Percentiles rank a stretch among this genome's conserved stretches.
These are phyloP conservation scores for Debaryomyces subglobosus DNA, from an alignment of 1,139 yeast genomes.

Conservation along the genomic window DNA sequence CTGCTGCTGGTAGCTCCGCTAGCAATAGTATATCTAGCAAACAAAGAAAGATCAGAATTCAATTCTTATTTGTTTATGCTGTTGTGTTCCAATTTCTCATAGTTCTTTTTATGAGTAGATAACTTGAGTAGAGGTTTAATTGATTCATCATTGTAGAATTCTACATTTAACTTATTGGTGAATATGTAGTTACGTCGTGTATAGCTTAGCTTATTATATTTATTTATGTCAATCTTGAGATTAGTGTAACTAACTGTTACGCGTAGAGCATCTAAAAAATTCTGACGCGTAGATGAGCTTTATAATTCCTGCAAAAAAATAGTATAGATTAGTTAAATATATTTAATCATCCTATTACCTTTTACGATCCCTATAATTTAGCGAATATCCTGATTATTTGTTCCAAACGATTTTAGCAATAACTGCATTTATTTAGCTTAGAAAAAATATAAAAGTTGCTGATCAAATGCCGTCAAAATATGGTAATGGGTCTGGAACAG, in stretches of 20 bases:
- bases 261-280: not conserved
- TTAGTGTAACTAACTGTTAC: not conserved
- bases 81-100: conserved; percentile 73
- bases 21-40: conserved; percentile 61
- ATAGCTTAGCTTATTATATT: conserved; percentile 1
- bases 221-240: not conserved
- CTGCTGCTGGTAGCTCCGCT: conserved; percentile 42
- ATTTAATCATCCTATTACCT: not conserved
- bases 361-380: not conserved
- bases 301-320: not conserved
- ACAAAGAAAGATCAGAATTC: conserved; percentile 81
- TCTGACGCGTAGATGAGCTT: conserved; percentile 2
- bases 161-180: not conserved
- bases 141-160: not conserved
- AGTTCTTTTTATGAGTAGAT: conserved; percentile 42
- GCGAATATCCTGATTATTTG: not conserved
- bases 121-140: not conserved
- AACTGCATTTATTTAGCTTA: not conserved
- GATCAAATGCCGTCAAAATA: conserved; percentile 4
- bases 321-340: not conserved
- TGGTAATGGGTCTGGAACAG: conserved; percentile 54
- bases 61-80: conserved; percentile 83
- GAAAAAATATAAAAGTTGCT: not conserved
- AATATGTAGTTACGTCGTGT: not conserved
- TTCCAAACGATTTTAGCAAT: not conserved